Evolutionary conservation across 2,329 filamentous ascomycete species (phyloP), one percentile per base, ranked within the genome.

Genomic region (Dothistroma pini): DNA sequence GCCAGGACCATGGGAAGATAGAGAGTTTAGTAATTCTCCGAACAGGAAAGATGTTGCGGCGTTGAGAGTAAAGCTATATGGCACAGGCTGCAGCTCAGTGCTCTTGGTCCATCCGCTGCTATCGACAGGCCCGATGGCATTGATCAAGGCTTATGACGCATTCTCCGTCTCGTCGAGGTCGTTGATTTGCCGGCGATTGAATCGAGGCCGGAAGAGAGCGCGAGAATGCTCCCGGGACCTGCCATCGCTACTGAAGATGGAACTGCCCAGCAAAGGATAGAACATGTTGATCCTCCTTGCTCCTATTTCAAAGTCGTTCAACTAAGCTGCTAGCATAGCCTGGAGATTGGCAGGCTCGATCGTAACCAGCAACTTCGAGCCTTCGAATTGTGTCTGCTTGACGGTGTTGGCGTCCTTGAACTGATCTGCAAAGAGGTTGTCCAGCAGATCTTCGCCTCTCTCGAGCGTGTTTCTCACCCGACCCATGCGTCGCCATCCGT

Each of bases 281-380:
- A 73, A 67, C 50, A 58, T 54, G 16, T 59, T 57, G 50, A 65
- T 58, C 34, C 68, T 56, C 53, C 35, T 50, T 12, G 63, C 22
- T 6, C 71, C 70, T 22, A 68, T 68, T 32, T 66, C 66, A 58
- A 80, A 86, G 59, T 85, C 81, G 1, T 76, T 70, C 62, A 84
- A 85, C 21, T 80, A 78, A 0, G 77, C 77, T 0, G 82, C 80
- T 1, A 86, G 76, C 2, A 77, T 70, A 25, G 83, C 78, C 64
- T 85, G 82, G 55, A 86, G 75, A 64, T 86, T 86, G 12, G 78
- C 77, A 10, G 71, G 72, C 25, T 85, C 83, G 19, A 63, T 54
- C 10, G 63, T 60, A 7, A 44, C 38, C 14, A 65, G 25, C 19
- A 29, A 29, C 8, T 56, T 34, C 5, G 60, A 49, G 2, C 58